phyloP scores from a whole-genome alignment of 2,329 filamentous ascomycete genomes.

The Teratosphaeria epicoccoides region DNA sequence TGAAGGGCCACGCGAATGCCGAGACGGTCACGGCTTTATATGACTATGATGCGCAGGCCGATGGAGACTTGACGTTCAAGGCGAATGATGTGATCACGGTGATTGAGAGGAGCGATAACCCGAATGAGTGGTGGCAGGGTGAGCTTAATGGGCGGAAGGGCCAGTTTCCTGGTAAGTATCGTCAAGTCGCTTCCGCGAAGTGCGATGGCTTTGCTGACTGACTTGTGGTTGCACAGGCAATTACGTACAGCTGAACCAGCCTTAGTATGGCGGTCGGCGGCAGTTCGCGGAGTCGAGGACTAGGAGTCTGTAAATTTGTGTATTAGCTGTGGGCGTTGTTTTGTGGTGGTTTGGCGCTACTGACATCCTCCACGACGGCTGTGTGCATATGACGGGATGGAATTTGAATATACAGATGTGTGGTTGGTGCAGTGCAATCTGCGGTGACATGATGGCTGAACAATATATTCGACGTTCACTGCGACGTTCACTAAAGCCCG shows the following conservation, averaged over 20 bases:
- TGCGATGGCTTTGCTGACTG: background rate
- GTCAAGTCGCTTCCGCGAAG: background rate
- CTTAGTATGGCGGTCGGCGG: constrained; percentile 5
- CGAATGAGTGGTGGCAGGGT: constrained; percentile 96
- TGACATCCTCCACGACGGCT: too few species aligned
- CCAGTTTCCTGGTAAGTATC: constrained; percentile 78
- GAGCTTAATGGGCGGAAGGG: constrained; percentile 68
- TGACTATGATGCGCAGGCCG: constrained; percentile 91
- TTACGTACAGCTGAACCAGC: constrained; percentile 36
- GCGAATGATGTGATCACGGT: constrained; percentile 89
- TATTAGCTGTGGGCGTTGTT: too few species aligned
- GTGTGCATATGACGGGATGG: too few species aligned
- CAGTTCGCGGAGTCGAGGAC: background rate
- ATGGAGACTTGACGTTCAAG: constrained; percentile 83
- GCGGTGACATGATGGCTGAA: too few species aligned
- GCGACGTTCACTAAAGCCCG: too few species aligned
- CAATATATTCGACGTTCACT: too few species aligned
- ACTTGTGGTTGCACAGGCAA: constrained; percentile 27
- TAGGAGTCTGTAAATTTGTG: background rate
- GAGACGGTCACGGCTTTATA: constrained; percentile 87
- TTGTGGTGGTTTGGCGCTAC: too few species aligned
- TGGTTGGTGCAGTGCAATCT: too few species aligned
- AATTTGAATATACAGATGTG: too few species aligned
- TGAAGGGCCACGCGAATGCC: constrained; percentile 49
- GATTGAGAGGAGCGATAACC: constrained; percentile 59